Evolutionary conservation across 2,329 filamentous ascomycete species (phyloP).

Genomic region (Stagonosporopsis vannaccii): DNA sequence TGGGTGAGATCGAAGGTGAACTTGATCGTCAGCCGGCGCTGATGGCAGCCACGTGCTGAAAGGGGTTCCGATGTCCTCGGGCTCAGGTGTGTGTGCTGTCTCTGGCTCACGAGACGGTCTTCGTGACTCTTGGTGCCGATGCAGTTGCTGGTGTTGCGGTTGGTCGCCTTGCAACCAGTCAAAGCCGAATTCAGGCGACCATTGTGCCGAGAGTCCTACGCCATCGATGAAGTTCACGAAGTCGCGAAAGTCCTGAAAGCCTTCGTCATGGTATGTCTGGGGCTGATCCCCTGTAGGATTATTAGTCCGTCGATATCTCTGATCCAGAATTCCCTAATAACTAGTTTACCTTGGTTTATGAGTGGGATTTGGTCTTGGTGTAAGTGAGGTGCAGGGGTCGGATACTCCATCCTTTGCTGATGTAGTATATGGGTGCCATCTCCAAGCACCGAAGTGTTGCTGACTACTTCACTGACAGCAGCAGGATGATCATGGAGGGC

Average conservation of each 20-base stretch:
- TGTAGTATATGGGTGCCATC: constrained; percentile 1
- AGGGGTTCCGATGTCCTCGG: constrained; percentile 41
- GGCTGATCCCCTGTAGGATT: constrained; percentile 2
- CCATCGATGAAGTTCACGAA: constrained; percentile 45
- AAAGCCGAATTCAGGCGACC: constrained; percentile 42
- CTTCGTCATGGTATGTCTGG: constrained; percentile 32
- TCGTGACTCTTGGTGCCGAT: constrained; percentile 21
- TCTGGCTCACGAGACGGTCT: constrained; percentile 30
- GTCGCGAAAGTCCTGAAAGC: constrained; percentile 41
- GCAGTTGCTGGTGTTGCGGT: constrained; percentile 25
- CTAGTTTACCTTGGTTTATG: constrained; percentile 21
- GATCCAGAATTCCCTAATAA: not conserved
- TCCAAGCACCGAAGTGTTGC: not conserved
- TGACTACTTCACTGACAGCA: constrained; percentile 1
- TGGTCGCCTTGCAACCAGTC: constrained; percentile 36
- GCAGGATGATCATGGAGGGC: not conserved
- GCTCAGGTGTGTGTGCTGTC: constrained; percentile 21
- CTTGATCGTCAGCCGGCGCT: constrained; percentile 38
- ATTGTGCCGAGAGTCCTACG: constrained; percentile 41
- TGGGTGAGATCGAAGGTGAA: constrained; percentile 30
- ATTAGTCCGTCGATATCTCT: not conserved
- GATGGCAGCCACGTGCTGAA: constrained; percentile 43
- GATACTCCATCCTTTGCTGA: constrained; percentile 20
- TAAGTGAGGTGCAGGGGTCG: constrained; percentile 17
- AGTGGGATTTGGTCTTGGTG: constrained; percentile 25